Conservation (phyloP, 75 land plant genomes). For the Cunninghamia lanceolata region DNA sequence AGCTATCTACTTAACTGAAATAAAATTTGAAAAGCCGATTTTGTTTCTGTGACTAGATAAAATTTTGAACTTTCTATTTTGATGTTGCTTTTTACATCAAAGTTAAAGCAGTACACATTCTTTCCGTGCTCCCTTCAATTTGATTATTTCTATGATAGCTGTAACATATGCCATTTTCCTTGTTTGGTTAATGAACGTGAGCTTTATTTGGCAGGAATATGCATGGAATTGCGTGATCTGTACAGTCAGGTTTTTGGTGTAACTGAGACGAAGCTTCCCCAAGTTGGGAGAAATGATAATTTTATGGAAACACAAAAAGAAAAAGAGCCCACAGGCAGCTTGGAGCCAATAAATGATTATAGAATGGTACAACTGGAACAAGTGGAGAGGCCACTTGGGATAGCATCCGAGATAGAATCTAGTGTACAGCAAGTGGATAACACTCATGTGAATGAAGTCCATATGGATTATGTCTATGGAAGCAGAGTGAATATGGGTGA, state of each 20-base stretch:
- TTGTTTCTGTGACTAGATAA: neutral
- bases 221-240: constrained; percentile 38
- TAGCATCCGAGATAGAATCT: neutral
- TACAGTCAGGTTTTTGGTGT: constrained; percentile 36
- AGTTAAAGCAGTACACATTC: neutral
- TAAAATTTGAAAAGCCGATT: neutral
- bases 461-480: neutral
- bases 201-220: constrained; percentile 45
- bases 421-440: neutral
- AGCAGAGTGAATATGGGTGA: neutral
- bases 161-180: neutral
- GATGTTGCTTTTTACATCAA: neutral
- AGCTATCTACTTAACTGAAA: neutral
- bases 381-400: neutral
- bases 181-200: neutral
- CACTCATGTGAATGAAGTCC: neutral
- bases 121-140: neutral
- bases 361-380: neutral
- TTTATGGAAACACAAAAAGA: neutral
- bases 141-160: neutral
- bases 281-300: constrained; percentile 13
- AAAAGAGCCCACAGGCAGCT: neutral
- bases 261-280: constrained; percentile 29
- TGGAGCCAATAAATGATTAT: neutral
- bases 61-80: neutral